phyloP scores from a whole-genome alignment of 2,329 filamentous ascomycete species.

The Penicillium occitanis region DNA sequence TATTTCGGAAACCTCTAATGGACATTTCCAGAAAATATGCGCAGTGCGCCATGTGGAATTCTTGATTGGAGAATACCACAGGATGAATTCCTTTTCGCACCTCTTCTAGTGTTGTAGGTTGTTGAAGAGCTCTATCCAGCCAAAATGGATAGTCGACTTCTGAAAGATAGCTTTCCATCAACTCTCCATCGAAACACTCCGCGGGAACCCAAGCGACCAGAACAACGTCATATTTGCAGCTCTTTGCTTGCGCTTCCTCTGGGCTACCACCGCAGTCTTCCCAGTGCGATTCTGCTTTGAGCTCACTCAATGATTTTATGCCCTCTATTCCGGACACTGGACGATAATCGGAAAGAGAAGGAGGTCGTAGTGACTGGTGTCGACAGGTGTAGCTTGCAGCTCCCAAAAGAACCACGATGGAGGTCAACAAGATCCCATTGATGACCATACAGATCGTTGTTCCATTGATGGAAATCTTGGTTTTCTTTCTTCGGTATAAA shows the following conservation, averaged over 20 bases:
- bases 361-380: neutral
- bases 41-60: neutral
- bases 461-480: neutral
- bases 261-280: neutral
- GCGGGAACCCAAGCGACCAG: neutral
- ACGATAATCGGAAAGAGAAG: neutral
- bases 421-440: neutral
- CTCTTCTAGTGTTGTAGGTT: neutral
- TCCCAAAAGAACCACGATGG: neutral
- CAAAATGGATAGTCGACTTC: neutral
- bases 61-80: neutral
- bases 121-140: neutral
- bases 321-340: neutral
- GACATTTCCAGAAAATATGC: neutral
- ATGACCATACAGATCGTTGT: neutral
- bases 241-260: neutral
- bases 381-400: neutral
- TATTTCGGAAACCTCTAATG: neutral
- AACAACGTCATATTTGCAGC: neutral
- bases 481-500: neutral
- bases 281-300: neutral
- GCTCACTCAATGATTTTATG: neutral
- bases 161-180: neutral
- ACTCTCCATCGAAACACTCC: neutral
- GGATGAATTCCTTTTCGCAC: neutral